phyloP scores from a whole-genome alignment of 768 basidiomycete genomes.

The Auricularia cornea region DNA sequence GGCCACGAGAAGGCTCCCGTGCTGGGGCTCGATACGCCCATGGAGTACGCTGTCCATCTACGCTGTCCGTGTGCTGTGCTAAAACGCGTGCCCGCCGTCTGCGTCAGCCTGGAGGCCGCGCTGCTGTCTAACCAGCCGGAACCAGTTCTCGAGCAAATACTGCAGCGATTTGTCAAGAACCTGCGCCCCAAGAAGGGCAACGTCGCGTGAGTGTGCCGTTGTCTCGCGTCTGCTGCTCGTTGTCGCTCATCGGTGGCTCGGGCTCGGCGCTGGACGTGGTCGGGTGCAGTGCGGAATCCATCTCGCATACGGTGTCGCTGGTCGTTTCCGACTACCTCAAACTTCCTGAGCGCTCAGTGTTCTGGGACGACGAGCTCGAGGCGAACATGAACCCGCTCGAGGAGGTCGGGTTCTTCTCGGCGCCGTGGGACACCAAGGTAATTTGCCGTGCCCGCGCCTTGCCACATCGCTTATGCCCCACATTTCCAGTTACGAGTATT shows the following conservation, averaged over 20 bases:
- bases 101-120: slow-evolving; percentile 65
- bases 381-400: slow-evolving; percentile 71
- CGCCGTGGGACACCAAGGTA: slow-evolving; percentile 80
- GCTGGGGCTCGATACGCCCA: slow-evolving; percentile 69
- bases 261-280: slow-evolving; percentile 17
- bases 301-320: slow-evolving; percentile 62
- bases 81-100: background rate
- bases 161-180: slow-evolving; percentile 71
- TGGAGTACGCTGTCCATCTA: slow-evolving; percentile 58
- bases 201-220: slow-evolving; percentile 56
- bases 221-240: slow-evolving; percentile 19
- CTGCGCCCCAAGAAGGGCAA: slow-evolving; percentile 85
- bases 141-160: slow-evolving; percentile 61
- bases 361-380: slow-evolving; percentile 65
- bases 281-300: slow-evolving; percentile 62
- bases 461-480: background rate
- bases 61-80: background rate
- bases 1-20: slow-evolving; percentile 48
- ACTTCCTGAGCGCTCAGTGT: slow-evolving; percentile 61
- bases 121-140: slow-evolving; percentile 57
- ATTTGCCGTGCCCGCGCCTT: slow-evolving; percentile 17
- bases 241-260: slow-evolving; percentile 3
- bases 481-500: slow-evolving; percentile 63
- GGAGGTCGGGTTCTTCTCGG: slow-evolving; percentile 67
- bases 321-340: slow-evolving; percentile 48